Base-by-base conservation (phyloP, 1,284 basidiomycete species). In the Tylopilus microsporus region DNA sequence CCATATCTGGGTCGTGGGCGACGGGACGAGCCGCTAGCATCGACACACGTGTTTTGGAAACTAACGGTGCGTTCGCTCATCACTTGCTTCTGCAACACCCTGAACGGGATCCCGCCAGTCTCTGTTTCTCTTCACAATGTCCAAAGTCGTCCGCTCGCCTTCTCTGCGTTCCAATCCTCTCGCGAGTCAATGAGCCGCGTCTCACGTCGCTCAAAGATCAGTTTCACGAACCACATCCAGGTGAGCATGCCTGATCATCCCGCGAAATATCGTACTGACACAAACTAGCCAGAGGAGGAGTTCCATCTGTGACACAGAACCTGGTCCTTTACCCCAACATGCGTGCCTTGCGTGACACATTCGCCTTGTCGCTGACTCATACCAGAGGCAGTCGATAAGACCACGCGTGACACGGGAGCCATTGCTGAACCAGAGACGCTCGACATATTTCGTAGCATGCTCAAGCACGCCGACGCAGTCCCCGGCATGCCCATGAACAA, bases 371-470 rank as follows among this genome's bases (percentile, higher is more conserved):
- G 53, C 55, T 61, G 48, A 64, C 47, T 52, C 61, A 7, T 59
- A 65, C 15, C 66, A 91, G 87, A 77, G 61, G 91, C 88, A 32
- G 89, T 96, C 53, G 86, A 87, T 63, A 77, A 83, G 5, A 82
- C 92, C 45, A 87, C 90, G 4, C 80, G 86, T 52, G 82, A 84
- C 19, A 86, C 89, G 19, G 86, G 90, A 32, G 74, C 81, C 3
- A 86, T 96, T 55, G 72, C 78, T 0, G 82, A 90, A 43, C 74
- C 77, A 2, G 78, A 84, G 21, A 82, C 87, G 11, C 91, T 94
- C 63, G 91, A 93, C 66, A 82, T 89, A 21, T 91, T 89, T 66
- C 80, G 90, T 55, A 88, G 84, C 62, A 76, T 94, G 10, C 78
- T 94, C 66, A 92, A 91, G 71, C 75, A 86, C 64, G 79, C 86